Conservation (phyloP, 257 asterid genomes). For the Eustoma russellianum region DNA sequence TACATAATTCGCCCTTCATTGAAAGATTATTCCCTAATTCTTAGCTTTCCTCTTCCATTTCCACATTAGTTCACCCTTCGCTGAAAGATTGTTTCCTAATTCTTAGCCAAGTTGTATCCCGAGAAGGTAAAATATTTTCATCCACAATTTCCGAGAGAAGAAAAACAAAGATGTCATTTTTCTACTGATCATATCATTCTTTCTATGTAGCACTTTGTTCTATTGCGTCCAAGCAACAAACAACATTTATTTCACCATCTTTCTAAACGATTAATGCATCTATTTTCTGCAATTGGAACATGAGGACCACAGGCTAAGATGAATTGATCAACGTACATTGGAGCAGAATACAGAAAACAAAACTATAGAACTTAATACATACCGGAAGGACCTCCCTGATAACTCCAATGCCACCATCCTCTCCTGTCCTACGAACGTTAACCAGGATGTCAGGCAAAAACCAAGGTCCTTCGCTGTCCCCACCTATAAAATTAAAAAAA, state of each 20-base stretch:
- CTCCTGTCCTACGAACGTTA: constrained; percentile 61
- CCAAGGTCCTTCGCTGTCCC: constrained; percentile 85
- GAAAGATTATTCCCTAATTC: no score
- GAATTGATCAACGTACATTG: not conserved
- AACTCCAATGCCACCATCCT: constrained; percentile 57
- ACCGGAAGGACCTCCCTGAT: constrained; percentile 74
- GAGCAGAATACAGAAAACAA: not conserved
- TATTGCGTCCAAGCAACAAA: not conserved
- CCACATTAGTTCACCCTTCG: no score
- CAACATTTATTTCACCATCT: not conserved
- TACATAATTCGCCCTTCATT: no score
- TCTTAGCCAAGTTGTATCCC: no score
- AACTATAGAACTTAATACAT: constrained; percentile 14
- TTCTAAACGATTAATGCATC: not conserved
- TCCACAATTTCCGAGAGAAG: no score
- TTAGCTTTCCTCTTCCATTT: no score
- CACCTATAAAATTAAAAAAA: constrained; percentile 35
- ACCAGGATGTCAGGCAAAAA: constrained; percentile 73
- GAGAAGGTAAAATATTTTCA: no score
- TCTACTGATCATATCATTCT: no score
- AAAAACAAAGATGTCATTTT: no score
- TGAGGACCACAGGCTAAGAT: not conserved
- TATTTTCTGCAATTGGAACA: not conserved
- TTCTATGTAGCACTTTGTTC: no score
- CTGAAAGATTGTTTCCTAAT: no score